Conservation (phyloP, 495 filamentous ascomycete genomes). For the Lasiosphaeria hispida region DNA sequence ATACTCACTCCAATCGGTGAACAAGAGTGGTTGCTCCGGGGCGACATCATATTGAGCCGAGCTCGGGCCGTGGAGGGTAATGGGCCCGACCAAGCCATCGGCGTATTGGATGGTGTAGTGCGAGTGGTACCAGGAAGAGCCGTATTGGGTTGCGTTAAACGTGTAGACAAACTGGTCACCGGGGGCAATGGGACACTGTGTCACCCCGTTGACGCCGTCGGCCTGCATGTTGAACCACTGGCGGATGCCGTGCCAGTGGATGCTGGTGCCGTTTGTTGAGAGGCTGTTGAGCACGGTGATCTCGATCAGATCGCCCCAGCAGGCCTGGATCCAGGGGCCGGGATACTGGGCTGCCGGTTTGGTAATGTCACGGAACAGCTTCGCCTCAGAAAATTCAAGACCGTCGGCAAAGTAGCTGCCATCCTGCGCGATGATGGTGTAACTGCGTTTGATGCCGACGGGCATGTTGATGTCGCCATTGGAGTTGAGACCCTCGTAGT, state of each 20-base stretch:
- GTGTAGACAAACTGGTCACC: slow-evolving; percentile 35
- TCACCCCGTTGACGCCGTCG: slow-evolving; percentile 42
- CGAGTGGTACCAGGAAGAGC: slow-evolving; percentile 37
- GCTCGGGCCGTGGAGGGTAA: slow-evolving; percentile 50
- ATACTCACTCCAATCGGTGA: slow-evolving; percentile 36
- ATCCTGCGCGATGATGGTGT: not conserved
- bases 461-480: not conserved
- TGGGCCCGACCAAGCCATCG: slow-evolving; percentile 44
- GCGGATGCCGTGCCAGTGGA: slow-evolving; percentile 16
- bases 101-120: slow-evolving; percentile 53
- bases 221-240: slow-evolving; percentile 27
- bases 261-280: slow-evolving; percentile 34
- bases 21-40: slow-evolving; percentile 25
- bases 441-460: not conserved
- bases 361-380: slow-evolving; percentile 20
- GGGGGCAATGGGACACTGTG: slow-evolving; percentile 47
- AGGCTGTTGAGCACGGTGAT: slow-evolving; percentile 44
- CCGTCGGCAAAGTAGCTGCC: slow-evolving; percentile 5
- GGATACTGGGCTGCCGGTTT: no score
- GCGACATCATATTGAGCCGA: no score
- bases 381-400: slow-evolving; percentile 11
- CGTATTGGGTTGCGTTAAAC: slow-evolving; percentile 48
- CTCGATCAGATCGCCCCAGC: slow-evolving; percentile 57
- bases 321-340: slow-evolving; percentile 55
- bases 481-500: slow-evolving; percentile 7